Conservation (phyloP, 1,139 yeast genomes). For the Saccharomyces hybrid region DNA sequence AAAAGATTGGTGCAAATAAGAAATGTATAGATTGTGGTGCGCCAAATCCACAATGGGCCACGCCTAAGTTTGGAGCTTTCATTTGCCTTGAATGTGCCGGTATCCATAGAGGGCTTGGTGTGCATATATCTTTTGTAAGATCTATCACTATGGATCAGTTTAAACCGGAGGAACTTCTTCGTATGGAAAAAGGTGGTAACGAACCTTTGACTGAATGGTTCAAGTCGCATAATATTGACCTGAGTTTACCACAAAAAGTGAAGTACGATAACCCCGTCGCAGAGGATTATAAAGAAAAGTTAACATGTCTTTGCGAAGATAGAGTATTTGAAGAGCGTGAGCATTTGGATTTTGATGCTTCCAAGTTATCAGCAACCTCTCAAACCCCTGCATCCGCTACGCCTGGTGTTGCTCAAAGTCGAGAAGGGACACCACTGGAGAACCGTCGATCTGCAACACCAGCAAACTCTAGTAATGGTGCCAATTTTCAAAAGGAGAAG, state of each 20-base stretch:
- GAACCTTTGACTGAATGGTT: conserved; percentile 65
- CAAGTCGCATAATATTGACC: conserved; percentile 63
- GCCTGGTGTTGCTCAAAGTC: conserved; percentile 14
- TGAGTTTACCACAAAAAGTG: conserved; percentile 51
- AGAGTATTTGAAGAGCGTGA: conserved; percentile 60
- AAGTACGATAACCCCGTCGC: conserved; percentile 88
- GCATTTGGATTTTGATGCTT: conserved; percentile 40
- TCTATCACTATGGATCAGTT: conserved; percentile 97
- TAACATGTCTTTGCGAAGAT: conserved; percentile 70
- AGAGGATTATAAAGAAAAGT: conserved; percentile 81
- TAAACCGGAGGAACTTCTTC: conserved; percentile 77
- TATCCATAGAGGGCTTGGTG: conserved; percentile 90
- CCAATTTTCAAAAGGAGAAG: conserved; percentile 40
- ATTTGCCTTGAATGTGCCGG: conserved; percentile 98
- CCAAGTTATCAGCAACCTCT: conserved; percentile 11
- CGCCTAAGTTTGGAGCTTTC: conserved; percentile 93
- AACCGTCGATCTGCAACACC: conserved; percentile 38
- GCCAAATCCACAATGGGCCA: conserved; percentile 98
- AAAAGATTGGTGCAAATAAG: conserved; percentile 75
- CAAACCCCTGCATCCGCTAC: conserved; percentile 9
- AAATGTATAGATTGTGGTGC: conserved; percentile 92
- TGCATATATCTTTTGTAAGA: conserved; percentile 92
- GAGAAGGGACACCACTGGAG: conserved; percentile 23
- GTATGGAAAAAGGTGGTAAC: conserved; percentile 96
- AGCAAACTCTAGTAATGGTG: conserved; percentile 25